Base-by-base conservation (phyloP, 2,329 filamentous ascomycete genomes). In the Zymoseptoria pseudotritici region DNA sequence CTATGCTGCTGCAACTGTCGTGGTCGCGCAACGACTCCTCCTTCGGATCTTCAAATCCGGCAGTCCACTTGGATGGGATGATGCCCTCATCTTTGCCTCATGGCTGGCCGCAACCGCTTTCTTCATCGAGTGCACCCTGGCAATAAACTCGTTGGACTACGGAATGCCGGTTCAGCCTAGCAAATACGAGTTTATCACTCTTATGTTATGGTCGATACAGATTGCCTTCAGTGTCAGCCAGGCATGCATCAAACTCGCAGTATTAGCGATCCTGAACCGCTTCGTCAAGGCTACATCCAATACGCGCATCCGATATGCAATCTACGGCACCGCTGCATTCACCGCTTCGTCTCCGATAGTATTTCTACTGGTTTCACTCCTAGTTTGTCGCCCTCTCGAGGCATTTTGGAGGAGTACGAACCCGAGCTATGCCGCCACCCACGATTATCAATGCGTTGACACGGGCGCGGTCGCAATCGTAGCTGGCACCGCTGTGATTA, bases 371-470 rank as follows among this genome's bases (percentile, higher is more conserved):
- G 11, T 42, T 42, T 5, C 36, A 11, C 17, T 42, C 10, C 11
- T 17, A 6, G 36, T 17, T 17, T 42, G 36, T 11, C 36, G 17
- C 11, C 36, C 36, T 1, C 36, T 42, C 10, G 36, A 11, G 36
- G 36, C 10, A 42, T 42, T 42, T 13, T 42, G 36, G 36, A 11
- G 36, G 17, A 17, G 1, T 42, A 4, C 6, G 11, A 5, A 42
- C 11, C 5, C 36, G 10, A 42, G 4, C 63, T 66, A 61, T 1
- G 77, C 76, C 0, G 67, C 76, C 0, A 61, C 71, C 20, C 76
- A 75, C n/a, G 78, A 74, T 61, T 79, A 76, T 75, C 58, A 70
- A 75, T 79, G 76, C 65, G 65, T 70, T 10, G 66, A 78, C 56
- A 77, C 77, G n/a, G 72, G 66, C 2, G 69, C 71, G 17, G 63